Percentiles rank a stretch among this genome's conserved stretches.
Conservation (phyloP, 805 yeast genomes). For the Ascoidea rubescens region DNA sequence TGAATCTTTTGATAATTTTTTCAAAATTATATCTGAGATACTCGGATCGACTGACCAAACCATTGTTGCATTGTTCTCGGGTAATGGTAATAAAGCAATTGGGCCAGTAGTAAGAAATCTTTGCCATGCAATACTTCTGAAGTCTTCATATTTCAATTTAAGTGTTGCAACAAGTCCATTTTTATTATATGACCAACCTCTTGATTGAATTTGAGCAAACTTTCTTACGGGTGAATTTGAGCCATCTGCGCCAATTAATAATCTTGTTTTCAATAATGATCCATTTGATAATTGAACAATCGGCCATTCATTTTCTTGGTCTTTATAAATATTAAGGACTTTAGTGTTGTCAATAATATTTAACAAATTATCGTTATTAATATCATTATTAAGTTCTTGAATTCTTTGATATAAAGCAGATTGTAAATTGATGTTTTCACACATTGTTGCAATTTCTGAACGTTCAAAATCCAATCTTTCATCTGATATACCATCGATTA, state of each 20-base stretch:
- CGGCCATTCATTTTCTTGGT: conserved; percentile 52
- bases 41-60: conserved; percentile 89
- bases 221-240: conserved; percentile 84
- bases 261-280: conserved; percentile 43
- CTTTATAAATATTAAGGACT: conserved; percentile 38
- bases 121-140: conserved; percentile 77
- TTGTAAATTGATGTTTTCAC: conserved; percentile 78
- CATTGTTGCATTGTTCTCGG: conserved; percentile 73
- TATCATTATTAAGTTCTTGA: conserved; percentile 23
- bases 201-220: conserved; percentile 66
- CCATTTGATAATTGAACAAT: conserved; percentile 56
- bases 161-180: conserved; percentile 92
- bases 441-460: conserved; percentile 65
- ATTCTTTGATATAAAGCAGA: conserved; percentile 48
- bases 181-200: conserved; percentile 86
- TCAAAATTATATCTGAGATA: conserved; percentile 41
- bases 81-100: conserved; percentile 79
- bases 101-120: conserved; percentile 88
- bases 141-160: conserved; percentile 59
- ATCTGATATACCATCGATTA: conserved; percentile 71
- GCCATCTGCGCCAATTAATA: conserved; percentile 94
- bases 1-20: conserved; percentile 41
- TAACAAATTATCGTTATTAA: conserved; percentile 11
- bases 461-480: conserved; percentile 63
- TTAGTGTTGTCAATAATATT: conserved; percentile 45